Percentiles rank a stretch among this genome's conserved stretches.
Evolutionary conservation across 148 eudicot genomes (phyloP).

Genomic region (Polygonum aviculare): DNA sequence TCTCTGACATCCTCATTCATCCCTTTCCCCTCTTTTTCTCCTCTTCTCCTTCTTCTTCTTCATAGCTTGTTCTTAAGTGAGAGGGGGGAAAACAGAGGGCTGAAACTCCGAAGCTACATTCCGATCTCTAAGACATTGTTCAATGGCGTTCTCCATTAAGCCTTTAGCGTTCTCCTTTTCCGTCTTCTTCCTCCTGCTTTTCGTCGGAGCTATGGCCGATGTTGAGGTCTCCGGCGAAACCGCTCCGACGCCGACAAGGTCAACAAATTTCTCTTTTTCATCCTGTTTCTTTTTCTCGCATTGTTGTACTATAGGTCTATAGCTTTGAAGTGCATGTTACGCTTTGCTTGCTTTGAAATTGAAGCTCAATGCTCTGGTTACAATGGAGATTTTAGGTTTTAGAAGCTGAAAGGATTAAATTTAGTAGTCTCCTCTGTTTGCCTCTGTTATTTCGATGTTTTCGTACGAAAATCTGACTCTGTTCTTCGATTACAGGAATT

Average conservation of each 20-base stretch:
- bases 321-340: not conserved
- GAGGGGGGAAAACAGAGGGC: not conserved
- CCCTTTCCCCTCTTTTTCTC: not conserved
- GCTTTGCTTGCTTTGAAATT: not conserved
- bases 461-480: not conserved
- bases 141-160: not conserved
- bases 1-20: not conserved
- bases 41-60: not conserved
- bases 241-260: not conserved
- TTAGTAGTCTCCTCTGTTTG: not conserved
- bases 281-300: not conserved
- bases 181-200: not conserved
- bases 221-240: not conserved
- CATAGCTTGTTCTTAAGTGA: not conserved
- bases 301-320: not conserved
- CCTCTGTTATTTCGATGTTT: not conserved
- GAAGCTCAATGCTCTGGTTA: not conserved
- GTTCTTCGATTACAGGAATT: not conserved
- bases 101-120: not conserved
- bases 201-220: constrained; percentile 5
- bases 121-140: not conserved
- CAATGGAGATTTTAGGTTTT: not conserved
- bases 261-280: not conserved
- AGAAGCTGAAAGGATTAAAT: not conserved
- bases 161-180: not conserved